These are phyloP conservation scores for Rhizopogon sp. DNA, from an alignment of 768 basidiomycete genomes.

Conservation along the genomic window DNA sequence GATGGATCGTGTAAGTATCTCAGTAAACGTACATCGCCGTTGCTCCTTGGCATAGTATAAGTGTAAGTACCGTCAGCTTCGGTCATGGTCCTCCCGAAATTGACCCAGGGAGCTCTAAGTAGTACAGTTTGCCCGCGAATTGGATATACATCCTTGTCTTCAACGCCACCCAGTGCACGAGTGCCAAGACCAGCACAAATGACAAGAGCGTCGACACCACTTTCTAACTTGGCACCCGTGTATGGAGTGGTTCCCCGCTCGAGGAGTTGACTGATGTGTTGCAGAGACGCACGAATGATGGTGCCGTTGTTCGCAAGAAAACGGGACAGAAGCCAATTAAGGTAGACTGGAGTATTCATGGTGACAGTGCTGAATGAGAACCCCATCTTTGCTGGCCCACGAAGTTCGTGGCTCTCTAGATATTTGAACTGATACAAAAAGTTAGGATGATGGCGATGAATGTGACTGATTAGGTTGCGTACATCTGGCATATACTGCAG, in stretches of 20 bases:
- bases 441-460: conserved; percentile 2
- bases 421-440: conserved; percentile 24
- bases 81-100: conserved; percentile 29
- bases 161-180: conserved; percentile 45
- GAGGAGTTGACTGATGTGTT: conserved; percentile 61
- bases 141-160: conserved; percentile 43
- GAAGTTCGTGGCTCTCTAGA: conserved; percentile 36
- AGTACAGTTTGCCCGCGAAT: conserved; percentile 42
- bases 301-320: conserved; percentile 60
- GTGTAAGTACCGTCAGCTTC: conserved; percentile 23
- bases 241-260: conserved; percentile 4
- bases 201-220: conserved; percentile 47
- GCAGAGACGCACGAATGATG: conserved; percentile 52
- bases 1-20: not conserved
- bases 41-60: conserved; percentile 33
- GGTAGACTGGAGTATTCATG: conserved; percentile 60
- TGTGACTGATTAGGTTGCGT: conserved; percentile 14
- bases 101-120: conserved; percentile 45
- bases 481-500: conserved; percentile 54
- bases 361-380: conserved; percentile 61
- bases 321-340: conserved; percentile 56
- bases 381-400: conserved; percentile 39
- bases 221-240: conserved; percentile 2
- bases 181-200: conserved; percentile 69
- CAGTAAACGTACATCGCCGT: conserved; percentile 33